Evolutionary conservation across 495 filamentous ascomycete species (phyloP), one percentile per base, ranked within the genome.

Genomic region (Ascodesmis nigricans): DNA sequence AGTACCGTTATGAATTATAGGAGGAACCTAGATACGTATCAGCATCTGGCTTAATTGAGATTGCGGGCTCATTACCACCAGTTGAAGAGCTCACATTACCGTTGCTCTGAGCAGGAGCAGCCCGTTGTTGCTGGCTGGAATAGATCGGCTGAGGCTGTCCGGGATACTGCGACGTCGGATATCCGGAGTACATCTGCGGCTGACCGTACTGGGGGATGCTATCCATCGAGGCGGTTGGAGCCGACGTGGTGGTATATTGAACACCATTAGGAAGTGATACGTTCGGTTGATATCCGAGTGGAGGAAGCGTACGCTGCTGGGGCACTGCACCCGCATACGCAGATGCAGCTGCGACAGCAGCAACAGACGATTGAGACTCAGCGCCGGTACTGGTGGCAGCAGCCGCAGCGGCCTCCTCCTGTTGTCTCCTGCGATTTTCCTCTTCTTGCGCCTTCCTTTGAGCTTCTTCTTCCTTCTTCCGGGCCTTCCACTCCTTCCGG

Each of bases 391-490:
- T 25, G 18, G 33, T 19, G 13, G 33, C 37, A 10, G 35, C 23
- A 3, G 36, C 46, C 8, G 33, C 37, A 10, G 35, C 23, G 3
- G 36, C 46, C 8, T 41, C 36, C 20, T 51, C 47, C 18, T 29
- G 27, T 22, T 26, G 29, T 10, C 47, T 35, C 28, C 36, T 36
- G 15, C 48, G 47, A 13, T 38, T 37, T 21, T 39, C 43, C 44
- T 95, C 87, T 45, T 93, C 87, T 3, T 78, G 77, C 14, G 73
- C 77, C 65, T 95, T 95, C 45, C 87, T 75, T 50, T 64, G 61
- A 37, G 69, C 70, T 38, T 95, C 87, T 46, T 95, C 87, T 55
- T 97, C 87, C 77, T 97, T 95, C 69, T 95, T 97, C 40, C 83
- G 79, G 11, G 78, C 77, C 57, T 97, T 97, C 87, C 87, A 97